Percentiles rank a stretch among this genome's conserved stretches.
Conservation (phyloP, 2,329 filamentous ascomycete genomes). For the Fusarium goolgardi region DNA sequence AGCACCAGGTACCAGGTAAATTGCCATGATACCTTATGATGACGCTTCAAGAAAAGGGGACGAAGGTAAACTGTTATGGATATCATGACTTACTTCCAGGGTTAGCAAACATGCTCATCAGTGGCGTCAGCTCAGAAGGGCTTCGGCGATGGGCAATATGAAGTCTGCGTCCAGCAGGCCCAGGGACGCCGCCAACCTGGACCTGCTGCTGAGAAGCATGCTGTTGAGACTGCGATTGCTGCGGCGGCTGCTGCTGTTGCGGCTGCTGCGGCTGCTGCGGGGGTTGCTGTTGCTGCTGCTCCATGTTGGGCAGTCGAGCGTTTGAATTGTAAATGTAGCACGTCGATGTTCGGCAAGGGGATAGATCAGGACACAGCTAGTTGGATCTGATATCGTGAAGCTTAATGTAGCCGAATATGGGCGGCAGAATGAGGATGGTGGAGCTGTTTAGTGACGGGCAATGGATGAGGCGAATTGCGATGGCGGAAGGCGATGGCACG, state of each 20-base stretch:
- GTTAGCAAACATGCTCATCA: slow-evolving; percentile 90
- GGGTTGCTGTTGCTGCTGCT: slow-evolving; percentile 63
- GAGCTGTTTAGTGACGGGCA: slow-evolving; percentile 43
- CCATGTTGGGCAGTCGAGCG: slow-evolving; percentile 67
- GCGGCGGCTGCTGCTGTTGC: slow-evolving; percentile 67
- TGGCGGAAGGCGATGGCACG: slow-evolving; percentile 47
- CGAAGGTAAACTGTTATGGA: slow-evolving; percentile 9
- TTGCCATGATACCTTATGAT: slow-evolving; percentile 13
- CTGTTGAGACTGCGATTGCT: slow-evolving; percentile 67
- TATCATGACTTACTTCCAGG: slow-evolving; percentile 68
- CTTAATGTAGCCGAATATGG: slow-evolving; percentile 41
- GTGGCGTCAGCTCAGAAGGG: slow-evolving; percentile 94
- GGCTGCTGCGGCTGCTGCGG: slow-evolving; percentile 62
- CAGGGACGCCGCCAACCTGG: slow-evolving; percentile 69
- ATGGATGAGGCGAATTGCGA: slow-evolving; percentile 46
- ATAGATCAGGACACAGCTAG: slow-evolving; percentile 39
- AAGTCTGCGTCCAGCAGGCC: slow-evolving; percentile 86
- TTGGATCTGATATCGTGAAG: slow-evolving; percentile 41
- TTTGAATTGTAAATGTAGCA: slow-evolving; percentile 50
- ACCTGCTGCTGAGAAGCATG: slow-evolving; percentile 60
- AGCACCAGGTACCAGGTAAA: not conserved
- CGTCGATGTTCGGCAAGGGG: slow-evolving; percentile 54
- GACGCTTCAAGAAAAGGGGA: not conserved
- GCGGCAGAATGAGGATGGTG: slow-evolving; percentile 41
- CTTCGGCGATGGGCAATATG: slow-evolving; percentile 98